These are phyloP conservation scores for Huntiella omanensis DNA, from an alignment of 2,329 filamentous ascomycete genomes.

Conservation along the genomic window DNA sequence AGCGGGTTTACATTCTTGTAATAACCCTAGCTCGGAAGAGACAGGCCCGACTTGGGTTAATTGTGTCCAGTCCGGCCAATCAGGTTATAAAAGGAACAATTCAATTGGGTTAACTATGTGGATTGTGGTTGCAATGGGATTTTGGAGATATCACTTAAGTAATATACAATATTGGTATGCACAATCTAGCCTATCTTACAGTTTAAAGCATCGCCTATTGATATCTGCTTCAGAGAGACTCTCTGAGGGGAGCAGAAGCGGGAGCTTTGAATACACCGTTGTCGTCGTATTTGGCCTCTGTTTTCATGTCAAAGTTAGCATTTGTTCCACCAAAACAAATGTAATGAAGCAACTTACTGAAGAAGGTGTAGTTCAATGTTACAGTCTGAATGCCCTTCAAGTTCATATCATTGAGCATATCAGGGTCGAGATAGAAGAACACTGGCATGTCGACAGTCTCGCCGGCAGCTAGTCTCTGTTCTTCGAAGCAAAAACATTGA, in stretches of 20 bases:
- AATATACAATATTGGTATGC: not conserved
- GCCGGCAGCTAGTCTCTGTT: slow-evolving; percentile 80
- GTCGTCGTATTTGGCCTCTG: slow-evolving; percentile 28
- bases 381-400: slow-evolving; percentile 93
- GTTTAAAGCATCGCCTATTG: not conserved
- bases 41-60: not conserved
- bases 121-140: not conserved
- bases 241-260: slow-evolving; percentile 7
- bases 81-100: too few species aligned
- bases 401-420: slow-evolving; percentile 75
- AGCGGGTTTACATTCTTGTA: not conserved
- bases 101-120: not conserved
- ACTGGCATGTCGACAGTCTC: slow-evolving; percentile 99
- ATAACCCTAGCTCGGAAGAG: too few species aligned
- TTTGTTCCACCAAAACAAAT: not conserved
- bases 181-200: not conserved
- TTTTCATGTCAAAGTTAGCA: slow-evolving; percentile 19
- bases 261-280: slow-evolving; percentile 26
- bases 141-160: too few species aligned
- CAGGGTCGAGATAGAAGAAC: slow-evolving; percentile 96
- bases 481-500: slow-evolving; percentile 98
- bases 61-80: not conserved
- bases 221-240: slow-evolving; percentile 2
- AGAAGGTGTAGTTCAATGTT: slow-evolving; percentile 93
- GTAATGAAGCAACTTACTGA: slow-evolving; percentile 47